phyloP scores from a whole-genome alignment of 2,329 filamentous ascomycete genomes.

The Hawksworthiomyces lignivorus region DNA sequence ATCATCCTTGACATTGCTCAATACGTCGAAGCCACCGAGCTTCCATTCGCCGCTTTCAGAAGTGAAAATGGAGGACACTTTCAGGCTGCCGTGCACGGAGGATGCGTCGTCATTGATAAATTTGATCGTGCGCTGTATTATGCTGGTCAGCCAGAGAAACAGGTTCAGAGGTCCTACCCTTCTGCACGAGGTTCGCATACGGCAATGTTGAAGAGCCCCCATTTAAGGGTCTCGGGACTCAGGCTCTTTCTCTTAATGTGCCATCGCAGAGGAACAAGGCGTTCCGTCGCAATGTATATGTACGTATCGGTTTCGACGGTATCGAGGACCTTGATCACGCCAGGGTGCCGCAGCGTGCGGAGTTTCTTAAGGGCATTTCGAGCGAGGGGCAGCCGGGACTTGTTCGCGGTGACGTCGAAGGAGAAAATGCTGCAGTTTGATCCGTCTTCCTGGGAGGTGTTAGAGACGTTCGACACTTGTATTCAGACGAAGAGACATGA shows the following conservation, averaged over 20 bases:
- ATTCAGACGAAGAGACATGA: conserved; percentile 3
- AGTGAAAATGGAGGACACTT: conserved; percentile 81
- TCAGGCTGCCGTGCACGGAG: conserved; percentile 82
- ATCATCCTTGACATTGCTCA: conserved; percentile 94
- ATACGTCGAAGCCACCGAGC: conserved; percentile 81
- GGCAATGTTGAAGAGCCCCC: conserved; percentile 83
- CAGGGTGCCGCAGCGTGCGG: conserved; percentile 85
- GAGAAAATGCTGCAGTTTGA: conserved; percentile 95
- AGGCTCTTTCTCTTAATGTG: conserved; percentile 81
- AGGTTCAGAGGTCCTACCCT: too few relatives aligned
- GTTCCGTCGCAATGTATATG: conserved; percentile 93
- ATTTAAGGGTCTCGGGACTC: conserved; percentile 89
- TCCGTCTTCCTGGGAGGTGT: conserved; percentile 67
- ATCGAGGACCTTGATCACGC: conserved; percentile 88
- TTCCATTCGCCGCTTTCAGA: conserved; percentile 98
- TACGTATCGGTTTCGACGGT: conserved; percentile 94
- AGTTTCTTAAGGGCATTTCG: conserved; percentile 92
- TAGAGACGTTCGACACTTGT: neutral
- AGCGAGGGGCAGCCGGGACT: conserved; percentile 73
- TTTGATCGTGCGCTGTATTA: conserved; percentile 83
- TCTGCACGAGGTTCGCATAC: too few relatives aligned
- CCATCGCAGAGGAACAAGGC: conserved; percentile 81
- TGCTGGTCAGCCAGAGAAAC: too few relatives aligned
- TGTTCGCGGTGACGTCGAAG: conserved; percentile 80
- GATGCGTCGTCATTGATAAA: conserved; percentile 93